A percentile compares a stretch with the other conserved stretches of the same genome.
phyloP scores from a whole-genome alignment of 1,284 basidiomycete genomes.

The Bondarzewia mesenterica region DNA sequence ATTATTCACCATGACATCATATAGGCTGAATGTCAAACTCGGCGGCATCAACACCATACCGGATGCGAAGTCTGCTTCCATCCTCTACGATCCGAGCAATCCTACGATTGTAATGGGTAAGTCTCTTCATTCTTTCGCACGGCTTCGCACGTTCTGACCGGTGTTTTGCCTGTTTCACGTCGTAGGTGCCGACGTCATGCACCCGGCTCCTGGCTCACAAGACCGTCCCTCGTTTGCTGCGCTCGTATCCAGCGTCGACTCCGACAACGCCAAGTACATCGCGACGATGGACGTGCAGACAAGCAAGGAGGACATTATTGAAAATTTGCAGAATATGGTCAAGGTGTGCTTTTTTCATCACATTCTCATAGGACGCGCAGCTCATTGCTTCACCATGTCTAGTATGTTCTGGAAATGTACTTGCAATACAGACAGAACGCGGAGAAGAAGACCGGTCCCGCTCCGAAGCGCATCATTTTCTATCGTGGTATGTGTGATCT shows the following conservation, averaged over 20 bases:
- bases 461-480: slow-evolving; percentile 65
- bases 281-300: slow-evolving; percentile 56
- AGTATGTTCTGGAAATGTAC: slow-evolving; percentile 50
- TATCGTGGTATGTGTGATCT: slow-evolving; percentile 58
- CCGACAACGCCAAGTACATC: slow-evolving; percentile 45
- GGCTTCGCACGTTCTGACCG: too few relatives aligned
- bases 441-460: slow-evolving; percentile 42
- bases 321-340: slow-evolving; percentile 56
- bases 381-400: not conserved
- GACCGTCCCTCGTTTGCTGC: slow-evolving; percentile 71
- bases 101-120: slow-evolving; percentile 75
- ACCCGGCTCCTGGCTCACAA: slow-evolving; percentile 68
- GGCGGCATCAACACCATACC: slow-evolving; percentile 74
- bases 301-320: slow-evolving; percentile 67
- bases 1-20: not conserved
- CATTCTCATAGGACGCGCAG: not conserved
- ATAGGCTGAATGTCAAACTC: slow-evolving; percentile 72
- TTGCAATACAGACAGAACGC: slow-evolving; percentile 42
- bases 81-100: slow-evolving; percentile 54
- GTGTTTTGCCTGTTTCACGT: not conserved
- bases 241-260: slow-evolving; percentile 68
- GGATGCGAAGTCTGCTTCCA: slow-evolving; percentile 48
- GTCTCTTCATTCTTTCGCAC: slow-evolving; percentile 8
- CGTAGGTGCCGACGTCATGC: slow-evolving; percentile 67
- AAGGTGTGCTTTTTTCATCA: slow-evolving; percentile 24